Conservation (phyloP, 192 early-diverging fungal species). For the Thoreauomyces humboldtii region DNA sequence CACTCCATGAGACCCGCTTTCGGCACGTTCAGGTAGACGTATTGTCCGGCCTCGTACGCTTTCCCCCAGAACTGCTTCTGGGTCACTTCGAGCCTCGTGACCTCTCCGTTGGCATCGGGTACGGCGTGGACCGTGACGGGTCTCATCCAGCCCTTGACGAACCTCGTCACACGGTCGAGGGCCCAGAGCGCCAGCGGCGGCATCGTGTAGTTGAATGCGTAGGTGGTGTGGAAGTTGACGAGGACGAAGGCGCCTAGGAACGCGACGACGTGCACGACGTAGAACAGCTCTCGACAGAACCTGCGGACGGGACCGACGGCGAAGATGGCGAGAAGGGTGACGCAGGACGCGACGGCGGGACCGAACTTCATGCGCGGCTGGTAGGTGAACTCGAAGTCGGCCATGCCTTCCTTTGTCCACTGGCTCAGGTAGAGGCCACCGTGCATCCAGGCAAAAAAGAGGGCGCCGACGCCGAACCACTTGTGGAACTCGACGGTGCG, state of each 20-base stretch:
- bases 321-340: neutral
- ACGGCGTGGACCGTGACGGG: neutral
- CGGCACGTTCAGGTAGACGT: conserved; percentile 17
- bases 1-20: conserved; percentile 3
- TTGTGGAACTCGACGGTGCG: conserved; percentile 19
- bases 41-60: conserved; percentile 9
- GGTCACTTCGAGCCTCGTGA: neutral
- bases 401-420: conserved; percentile 1
- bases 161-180: conserved; percentile 6
- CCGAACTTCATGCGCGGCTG: conserved; percentile 9
- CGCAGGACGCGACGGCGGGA: neutral
- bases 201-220: conserved; percentile 10
- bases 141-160: neutral
- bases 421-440: conserved; percentile 14
- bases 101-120: neutral
- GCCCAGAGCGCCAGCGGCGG: conserved; percentile 13
- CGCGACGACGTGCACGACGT: neutral
- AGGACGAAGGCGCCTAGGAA: conserved; percentile 15
- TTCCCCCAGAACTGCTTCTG: conserved; percentile 6
- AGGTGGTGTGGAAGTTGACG: conserved; percentile 10
- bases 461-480: conserved; percentile 11
- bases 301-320: neutral
- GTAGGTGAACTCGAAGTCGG: conserved; percentile 1
- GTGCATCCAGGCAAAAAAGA: conserved; percentile 17
- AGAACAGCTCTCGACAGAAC: conserved; percentile 7